A percentile compares a stretch with the other conserved stretches of the same genome.
These are phyloP conservation scores for Prunus yedoensis DNA, from an alignment of 331 rosid species.

Conservation along the genomic window DNA sequence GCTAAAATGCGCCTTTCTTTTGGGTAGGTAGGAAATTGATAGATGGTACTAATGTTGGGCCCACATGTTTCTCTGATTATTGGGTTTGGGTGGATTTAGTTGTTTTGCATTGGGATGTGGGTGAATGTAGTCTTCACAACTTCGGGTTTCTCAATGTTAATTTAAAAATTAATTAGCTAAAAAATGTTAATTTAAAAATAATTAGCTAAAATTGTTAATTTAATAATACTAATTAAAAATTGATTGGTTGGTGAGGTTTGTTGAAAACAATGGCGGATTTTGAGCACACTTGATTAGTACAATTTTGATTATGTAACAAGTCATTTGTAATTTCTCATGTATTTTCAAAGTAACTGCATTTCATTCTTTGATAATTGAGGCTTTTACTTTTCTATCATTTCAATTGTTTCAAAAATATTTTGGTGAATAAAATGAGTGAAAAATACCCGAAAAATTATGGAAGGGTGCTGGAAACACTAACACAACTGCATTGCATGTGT, in stretches of 20 bases:
- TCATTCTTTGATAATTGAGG: background rate
- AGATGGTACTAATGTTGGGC: background rate
- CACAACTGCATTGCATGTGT: background rate
- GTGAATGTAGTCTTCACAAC: too few relatives aligned
- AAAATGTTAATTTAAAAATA: too few relatives aligned
- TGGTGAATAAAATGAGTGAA: background rate
- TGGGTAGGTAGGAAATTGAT: background rate
- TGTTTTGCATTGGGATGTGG: too few relatives aligned
- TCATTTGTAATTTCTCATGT: background rate
- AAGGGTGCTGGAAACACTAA: background rate
- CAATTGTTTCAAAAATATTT: background rate
- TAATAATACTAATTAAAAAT: too few relatives aligned
- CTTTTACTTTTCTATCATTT: background rate
- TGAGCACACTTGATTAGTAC: too few relatives aligned
- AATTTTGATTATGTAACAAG: too few relatives aligned
- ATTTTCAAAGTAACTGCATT: background rate
- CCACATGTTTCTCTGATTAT: background rate
- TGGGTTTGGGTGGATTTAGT: too few relatives aligned
- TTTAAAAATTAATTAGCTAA: too few relatives aligned
- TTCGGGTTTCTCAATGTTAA: too few relatives aligned
- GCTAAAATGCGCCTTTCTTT: slow-evolving; percentile 13
- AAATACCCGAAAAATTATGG: background rate
- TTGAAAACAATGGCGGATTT: too few relatives aligned
- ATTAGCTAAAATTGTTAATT: too few relatives aligned
- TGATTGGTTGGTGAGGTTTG: too few relatives aligned